Evolutionary conservation across 352 stramenopile species (phyloP), one percentile per base, ranked within the genome.

Genomic region (Thraustotheca clavata): DNA sequence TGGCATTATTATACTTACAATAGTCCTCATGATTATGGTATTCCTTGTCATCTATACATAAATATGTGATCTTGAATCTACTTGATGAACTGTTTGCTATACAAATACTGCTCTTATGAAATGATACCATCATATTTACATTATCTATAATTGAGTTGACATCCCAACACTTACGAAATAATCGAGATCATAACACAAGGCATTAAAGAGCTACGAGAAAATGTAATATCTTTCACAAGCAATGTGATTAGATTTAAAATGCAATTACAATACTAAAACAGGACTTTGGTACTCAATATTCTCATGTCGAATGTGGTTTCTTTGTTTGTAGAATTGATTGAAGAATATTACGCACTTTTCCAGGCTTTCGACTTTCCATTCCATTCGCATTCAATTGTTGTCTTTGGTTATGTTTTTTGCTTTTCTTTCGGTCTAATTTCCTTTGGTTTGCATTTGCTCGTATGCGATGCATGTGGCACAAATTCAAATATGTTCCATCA

Each of bases 21-120:
- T 76, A 11, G 76, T 89, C 40, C 71, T 91, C 34, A 72, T 80
- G 22, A 75, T 84, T 39, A 88, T 91, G 76, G 62, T 89, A 62
- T 88, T 91, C 61, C 71, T 91, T 49, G 80, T 91, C 69, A 85
- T 91, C 60, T 91, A 91, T 70, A 89, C 82, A 70, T 91, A 80
- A 71, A 49, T 7, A 2, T 9, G 43, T 52, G 11, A 6, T 9
- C 43, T 11, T 2, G 14, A 18, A 14, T 50, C 6, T 50, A 14
- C 43, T 52, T 24, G 31, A 24, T 14, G 14, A 2, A 18, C 38
- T 43, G 38, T 18, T 43, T 20, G 38, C 38, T 18, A 43, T 18
- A 43, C 38, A 16, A 20, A 43, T 43, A 43, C 16, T 20, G 20
- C 20, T 43, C 38, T 20, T 43, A 20, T 16, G 16, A 43, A 18